Evolutionary conservation across 345 rosid genomes (phyloP), one percentile per base, ranked within the genome.

Genomic region (Populus euphratica): DNA sequence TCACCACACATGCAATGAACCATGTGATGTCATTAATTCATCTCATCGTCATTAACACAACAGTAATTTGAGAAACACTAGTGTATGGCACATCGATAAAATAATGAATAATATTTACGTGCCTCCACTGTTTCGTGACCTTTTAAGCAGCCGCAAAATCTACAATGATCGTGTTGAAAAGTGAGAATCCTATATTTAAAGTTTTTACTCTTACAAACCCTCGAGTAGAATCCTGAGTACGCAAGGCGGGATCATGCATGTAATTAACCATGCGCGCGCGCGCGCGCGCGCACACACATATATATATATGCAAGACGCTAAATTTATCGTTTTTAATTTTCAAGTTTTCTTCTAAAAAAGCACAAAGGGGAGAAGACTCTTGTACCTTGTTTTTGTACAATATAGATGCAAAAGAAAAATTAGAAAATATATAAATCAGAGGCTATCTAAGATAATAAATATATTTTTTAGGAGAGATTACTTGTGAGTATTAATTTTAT

Each of bases 101-200:
- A 50, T 18, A 38, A 56, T 25, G 38, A 67, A 38, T 54, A 56
- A 54, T 4, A 33, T 33, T 5, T 6, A 17, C 47, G 63, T 59
- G 63, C 35, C 20, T 12, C 16, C 43, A 14, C 20, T 59, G 39
- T 69, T 77, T 69, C 61, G 79, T 77, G 73, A 54, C 36, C 39
- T 38, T 17, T n/a, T 47, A 4, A 47, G 17, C 50, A 47, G 54
- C 68, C 68, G 54, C 64, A 8, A 31, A 17, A 29, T 64, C 61
- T 6, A 64, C 29, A 65, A 74, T 4, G 75, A 73, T 44, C 50
- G 14, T 6, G 59, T 52, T 52, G 59, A 52, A 18, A 52, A 18
- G 59, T 18, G 59, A 5, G 59, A 52, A 52, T 50, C 7, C 59
- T 52, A 6, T 18, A 18, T 5, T 5, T 18, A 6, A 50, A 3